phyloP scores from a whole-genome alignment of 2,329 filamentous ascomycete species.

The Cladosporium colombiae region DNA sequence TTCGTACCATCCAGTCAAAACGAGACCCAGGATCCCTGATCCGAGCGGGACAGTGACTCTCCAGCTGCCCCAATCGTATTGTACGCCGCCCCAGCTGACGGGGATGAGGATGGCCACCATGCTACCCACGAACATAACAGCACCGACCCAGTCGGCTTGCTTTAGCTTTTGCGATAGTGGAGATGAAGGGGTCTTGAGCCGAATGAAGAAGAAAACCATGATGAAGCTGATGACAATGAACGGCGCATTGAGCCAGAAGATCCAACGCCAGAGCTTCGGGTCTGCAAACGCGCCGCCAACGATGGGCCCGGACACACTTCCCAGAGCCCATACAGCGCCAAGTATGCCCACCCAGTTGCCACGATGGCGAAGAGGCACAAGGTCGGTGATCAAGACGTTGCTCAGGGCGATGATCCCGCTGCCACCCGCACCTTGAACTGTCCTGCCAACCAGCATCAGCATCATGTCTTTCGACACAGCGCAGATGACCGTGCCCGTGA shows the following conservation, averaged over 20 bases:
- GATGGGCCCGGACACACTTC: slow-evolving; percentile 38
- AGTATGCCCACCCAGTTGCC: slow-evolving; percentile 29
- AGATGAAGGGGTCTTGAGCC: background rate
- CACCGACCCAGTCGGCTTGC: background rate
- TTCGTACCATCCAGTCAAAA: slow-evolving; percentile 29
- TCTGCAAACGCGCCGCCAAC: slow-evolving; percentile 33
- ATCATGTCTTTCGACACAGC: slow-evolving; percentile 40
- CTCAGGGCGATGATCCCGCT: slow-evolving; percentile 48
- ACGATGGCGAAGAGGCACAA: slow-evolving; percentile 35
- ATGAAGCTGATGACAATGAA: background rate
- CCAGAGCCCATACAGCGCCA: slow-evolving; percentile 36
- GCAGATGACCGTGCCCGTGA: slow-evolving; percentile 49
- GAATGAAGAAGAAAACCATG: background rate
- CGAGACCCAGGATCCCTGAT: slow-evolving; percentile 36
- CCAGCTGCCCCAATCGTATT: slow-evolving; percentile 34
- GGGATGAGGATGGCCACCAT: background rate
- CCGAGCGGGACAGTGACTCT: slow-evolving; percentile 40
- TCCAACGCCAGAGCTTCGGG: background rate
- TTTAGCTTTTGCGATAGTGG: background rate
- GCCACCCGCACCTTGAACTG: slow-evolving; percentile 50
- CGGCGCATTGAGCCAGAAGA: slow-evolving; percentile 2
- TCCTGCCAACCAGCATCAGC: slow-evolving; percentile 46
- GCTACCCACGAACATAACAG: background rate
- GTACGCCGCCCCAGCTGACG: background rate
- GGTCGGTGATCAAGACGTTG: slow-evolving; percentile 46